These are phyloP conservation scores for Paecilomyces niveus DNA, from an alignment of 2,329 filamentous ascomycete species.

Conservation along the genomic window DNA sequence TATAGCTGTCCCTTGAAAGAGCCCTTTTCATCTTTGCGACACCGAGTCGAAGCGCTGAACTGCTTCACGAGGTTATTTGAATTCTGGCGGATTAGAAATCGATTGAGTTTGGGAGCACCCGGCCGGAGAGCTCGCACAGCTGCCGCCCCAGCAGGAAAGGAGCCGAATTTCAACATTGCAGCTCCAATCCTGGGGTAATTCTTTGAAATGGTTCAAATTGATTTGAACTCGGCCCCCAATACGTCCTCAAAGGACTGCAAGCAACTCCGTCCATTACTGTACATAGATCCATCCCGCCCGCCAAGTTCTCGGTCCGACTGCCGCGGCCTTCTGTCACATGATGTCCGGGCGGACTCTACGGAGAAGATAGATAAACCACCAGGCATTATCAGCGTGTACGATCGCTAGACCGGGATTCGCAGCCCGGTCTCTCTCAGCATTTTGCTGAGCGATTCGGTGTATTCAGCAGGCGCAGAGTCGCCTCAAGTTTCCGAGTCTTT, in stretches of 20 bases:
- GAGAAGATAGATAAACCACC: not conserved
- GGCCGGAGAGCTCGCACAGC: slow-evolving; percentile 4
- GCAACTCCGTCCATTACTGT: too few relatives aligned
- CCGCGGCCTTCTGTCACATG: not conserved
- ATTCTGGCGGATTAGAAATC: not conserved
- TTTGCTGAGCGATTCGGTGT: not conserved
- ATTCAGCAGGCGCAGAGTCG: not conserved
- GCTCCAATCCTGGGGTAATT: not conserved
- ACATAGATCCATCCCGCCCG: not conserved
- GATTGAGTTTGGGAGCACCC: slow-evolving; percentile 3
- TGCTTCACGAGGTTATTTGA: slow-evolving; percentile 4
- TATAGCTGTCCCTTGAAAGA: slow-evolving; percentile 57
- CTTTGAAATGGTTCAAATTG: not conserved
- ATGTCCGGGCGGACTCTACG: not conserved
- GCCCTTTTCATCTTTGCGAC: slow-evolving; percentile 23
- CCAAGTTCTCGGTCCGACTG: not conserved
- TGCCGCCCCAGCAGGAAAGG: not conserved
- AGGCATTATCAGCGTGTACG: not conserved
- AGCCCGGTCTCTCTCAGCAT: not conserved
- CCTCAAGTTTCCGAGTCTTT: not conserved
- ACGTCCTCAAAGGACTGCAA: not conserved
- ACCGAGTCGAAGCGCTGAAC: slow-evolving; percentile 14
- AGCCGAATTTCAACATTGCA: not conserved
- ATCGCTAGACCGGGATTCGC: not conserved
- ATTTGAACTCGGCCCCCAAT: not conserved